Evolutionary conservation across 495 filamentous ascomycete genomes (phyloP).

Genomic region (Geopyxis carbonaria): DNA sequence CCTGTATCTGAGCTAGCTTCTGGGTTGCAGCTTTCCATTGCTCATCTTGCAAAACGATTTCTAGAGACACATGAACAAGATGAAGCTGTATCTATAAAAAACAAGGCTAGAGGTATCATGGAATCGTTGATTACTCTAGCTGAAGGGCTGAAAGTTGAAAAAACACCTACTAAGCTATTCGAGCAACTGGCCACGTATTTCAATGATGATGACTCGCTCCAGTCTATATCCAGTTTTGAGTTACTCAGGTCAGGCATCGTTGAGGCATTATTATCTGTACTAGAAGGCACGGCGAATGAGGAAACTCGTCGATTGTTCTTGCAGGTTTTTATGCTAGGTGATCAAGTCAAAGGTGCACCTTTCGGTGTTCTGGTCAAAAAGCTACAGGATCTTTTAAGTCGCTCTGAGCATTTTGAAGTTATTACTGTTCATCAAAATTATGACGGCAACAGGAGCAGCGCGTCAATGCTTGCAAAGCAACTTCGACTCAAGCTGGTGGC

Average conservation of each 20-base stretch:
- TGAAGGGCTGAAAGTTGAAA: conserved; percentile 16
- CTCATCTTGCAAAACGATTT: conserved; percentile 49
- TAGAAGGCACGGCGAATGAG: conserved; percentile 28
- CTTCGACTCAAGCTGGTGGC: conserved; percentile 76
- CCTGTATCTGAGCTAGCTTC: conserved; percentile 29
- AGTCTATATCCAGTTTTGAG: conserved; percentile 95
- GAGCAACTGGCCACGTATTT: conserved; percentile 68
- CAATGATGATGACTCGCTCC: conserved; percentile 59
- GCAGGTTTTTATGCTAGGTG: conserved; percentile 71
- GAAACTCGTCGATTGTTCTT: conserved; percentile 62
- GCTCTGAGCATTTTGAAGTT: conserved; percentile 96
- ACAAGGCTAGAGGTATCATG: conserved; percentile 60
- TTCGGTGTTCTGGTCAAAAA: conserved; percentile 88
- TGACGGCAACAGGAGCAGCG: conserved; percentile 81
- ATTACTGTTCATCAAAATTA: conserved; percentile 87
- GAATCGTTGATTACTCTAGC: conserved; percentile 54
- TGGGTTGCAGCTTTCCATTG: not conserved
- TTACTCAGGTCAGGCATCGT: conserved; percentile 80
- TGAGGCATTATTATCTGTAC: conserved; percentile 60
- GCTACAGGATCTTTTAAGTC: conserved; percentile 83
- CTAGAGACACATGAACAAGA: conserved; percentile 66
- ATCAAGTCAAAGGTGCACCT: conserved; percentile 29
- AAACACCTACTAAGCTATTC: conserved; percentile 34
- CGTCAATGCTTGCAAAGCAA: conserved; percentile 94
- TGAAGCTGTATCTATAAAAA: conserved; percentile 49